Evolutionary conservation across 148 eudicot species (phyloP).

Genomic region (Amaranthus palmeri): DNA sequence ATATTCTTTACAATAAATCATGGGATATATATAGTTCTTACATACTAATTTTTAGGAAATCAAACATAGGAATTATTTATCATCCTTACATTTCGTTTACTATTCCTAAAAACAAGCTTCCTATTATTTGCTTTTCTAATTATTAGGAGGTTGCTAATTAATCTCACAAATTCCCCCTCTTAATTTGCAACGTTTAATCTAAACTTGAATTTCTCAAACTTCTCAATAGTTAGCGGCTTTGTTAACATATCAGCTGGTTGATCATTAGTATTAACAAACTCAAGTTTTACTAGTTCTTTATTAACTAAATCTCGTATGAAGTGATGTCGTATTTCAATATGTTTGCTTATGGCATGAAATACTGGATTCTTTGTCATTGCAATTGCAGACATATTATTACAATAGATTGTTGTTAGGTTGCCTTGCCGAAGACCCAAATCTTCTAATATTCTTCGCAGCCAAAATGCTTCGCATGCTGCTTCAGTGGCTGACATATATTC

Average conservation of each 20-base stretch:
- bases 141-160: no score
- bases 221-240: background rate
- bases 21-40: no score
- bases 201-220: no score
- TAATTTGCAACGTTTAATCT: no score
- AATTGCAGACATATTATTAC: background rate
- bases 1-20: no score
- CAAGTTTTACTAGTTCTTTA: background rate
- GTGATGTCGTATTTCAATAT: background rate
- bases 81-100: no score
- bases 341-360: background rate
- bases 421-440: background rate
- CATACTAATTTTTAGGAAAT: no score
- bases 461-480: background rate
- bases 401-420: background rate
- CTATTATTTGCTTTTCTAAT: no score
- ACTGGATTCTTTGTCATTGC: background rate
- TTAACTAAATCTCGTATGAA: background rate
- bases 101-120: no score
- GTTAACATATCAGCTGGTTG: background rate
- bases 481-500: background rate
- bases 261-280: background rate
- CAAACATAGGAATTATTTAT: no score
- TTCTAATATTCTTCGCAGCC: slow-evolving; percentile 1
- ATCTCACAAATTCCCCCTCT: background rate